phyloP scores from a whole-genome alignment of 768 basidiomycete species.

The Bullera alba region DNA sequence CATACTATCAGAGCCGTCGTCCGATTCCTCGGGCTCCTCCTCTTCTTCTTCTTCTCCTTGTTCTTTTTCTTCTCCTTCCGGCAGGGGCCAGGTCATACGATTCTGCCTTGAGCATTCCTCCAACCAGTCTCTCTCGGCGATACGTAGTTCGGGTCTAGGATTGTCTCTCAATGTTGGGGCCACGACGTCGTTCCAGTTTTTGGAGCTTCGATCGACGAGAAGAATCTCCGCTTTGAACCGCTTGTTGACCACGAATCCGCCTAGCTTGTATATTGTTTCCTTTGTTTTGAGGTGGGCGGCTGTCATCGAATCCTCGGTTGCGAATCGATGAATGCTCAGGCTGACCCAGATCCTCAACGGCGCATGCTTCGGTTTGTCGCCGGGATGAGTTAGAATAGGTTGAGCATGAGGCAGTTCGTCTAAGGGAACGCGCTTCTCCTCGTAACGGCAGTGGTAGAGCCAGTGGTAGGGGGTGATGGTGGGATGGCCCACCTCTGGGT shows the following conservation, averaged over 20 bases:
- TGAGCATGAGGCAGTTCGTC: background rate
- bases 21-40: conserved; percentile 16
- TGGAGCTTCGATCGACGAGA: conserved; percentile 16
- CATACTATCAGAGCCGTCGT: no score
- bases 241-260: conserved; percentile 22
- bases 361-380: background rate
- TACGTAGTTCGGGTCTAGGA: conserved; percentile 18
- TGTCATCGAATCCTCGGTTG: conserved; percentile 10
- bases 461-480: conserved; percentile 25
- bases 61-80: conserved; percentile 4
- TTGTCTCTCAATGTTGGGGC: conserved; percentile 15
- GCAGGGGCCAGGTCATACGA: conserved; percentile 15
- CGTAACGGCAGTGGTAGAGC: conserved; percentile 9
- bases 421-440: background rate
- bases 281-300: no score
- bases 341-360: conserved; percentile 32
- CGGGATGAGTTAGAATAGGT: conserved; percentile 19
- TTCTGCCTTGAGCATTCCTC: conserved; percentile 14
- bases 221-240: conserved; percentile 26
- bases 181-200: conserved; percentile 15
- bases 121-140: conserved; percentile 38
- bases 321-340: conserved; percentile 15
- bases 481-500: conserved; percentile 10
- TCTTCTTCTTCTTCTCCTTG: background rate
- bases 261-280: conserved; percentile 10